Evolutionary conservation across 306 rosid genomes (phyloP), one percentile per base, ranked within the genome.

Genomic region (Herpetospermum pedunculosum): DNA sequence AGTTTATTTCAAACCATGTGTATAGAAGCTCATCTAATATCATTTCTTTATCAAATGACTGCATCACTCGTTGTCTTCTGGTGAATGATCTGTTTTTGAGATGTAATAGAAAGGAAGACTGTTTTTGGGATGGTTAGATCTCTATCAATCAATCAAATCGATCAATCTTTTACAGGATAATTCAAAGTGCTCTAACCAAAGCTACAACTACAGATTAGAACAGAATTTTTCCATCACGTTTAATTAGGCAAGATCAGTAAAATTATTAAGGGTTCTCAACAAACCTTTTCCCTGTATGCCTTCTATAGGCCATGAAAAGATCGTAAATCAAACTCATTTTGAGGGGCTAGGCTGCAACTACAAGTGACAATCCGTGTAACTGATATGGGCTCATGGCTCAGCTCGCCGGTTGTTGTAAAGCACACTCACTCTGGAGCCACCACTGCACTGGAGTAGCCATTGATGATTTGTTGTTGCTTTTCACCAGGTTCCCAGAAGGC

Each of bases 401-500:
- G 59, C 59, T 21, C 30, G 30, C 14, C 30, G 2, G 25, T 57
- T 34, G 46, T n/a, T 3, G 26, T 0, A 2, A 58, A 29, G 69
- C 5, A 67, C 52, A 41, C 34, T 41, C 52, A 40, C 73, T 74
- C 82, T 7, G 85, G 83, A 83, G 84, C 90, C 73, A 86, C 81
- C 78, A 80, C 82, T n/a, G 87, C 83, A 29, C 77, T 76, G 32
- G 87, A 70, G 79, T 79, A 78, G 74, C 85, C 88, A 23, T 83
- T 87, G 46, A 75, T 35, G 49, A 68, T 12, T 19, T 63, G 86
- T 28, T 63, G 59, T 26, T 68, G 72, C 85, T 83, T 87, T 40
- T 81, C 81, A 29, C 60, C 88, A 65, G 71, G 46, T 12, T 81
- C 89, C 92, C 97, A 86, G 46, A 85, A 85, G 43, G 89, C 86